phyloP scores from a whole-genome alignment of 805 yeast genomes.

The Starmerella floricola region DNA sequence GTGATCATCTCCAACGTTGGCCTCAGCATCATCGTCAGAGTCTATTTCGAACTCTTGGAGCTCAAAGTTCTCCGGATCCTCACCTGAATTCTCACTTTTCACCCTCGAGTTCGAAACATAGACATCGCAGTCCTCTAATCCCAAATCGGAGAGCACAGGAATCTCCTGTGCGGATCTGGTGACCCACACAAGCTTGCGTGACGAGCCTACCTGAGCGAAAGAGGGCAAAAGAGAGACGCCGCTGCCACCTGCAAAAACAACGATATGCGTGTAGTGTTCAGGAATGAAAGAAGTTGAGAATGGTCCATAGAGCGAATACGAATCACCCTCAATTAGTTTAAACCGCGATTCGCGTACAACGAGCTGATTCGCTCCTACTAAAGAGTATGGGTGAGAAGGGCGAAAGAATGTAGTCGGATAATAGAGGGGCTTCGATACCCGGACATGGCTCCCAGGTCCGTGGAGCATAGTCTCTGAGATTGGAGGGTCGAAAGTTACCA shows the following conservation, averaged over 20 bases:
- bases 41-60: constrained; percentile 11
- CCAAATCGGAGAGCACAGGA: constrained; percentile 7
- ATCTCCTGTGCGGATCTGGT: constrained; percentile 8
- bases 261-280: constrained; percentile 5
- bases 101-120: constrained; percentile 13
- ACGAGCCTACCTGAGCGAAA: neutral
- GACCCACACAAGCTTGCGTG: constrained; percentile 15
- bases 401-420: constrained; percentile 32
- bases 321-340: constrained; percentile 25
- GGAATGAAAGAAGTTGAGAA: constrained; percentile 25
- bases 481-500: constrained; percentile 34
- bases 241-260: constrained; percentile 23
- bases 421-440: constrained; percentile 24
- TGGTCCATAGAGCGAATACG: constrained; percentile 33
- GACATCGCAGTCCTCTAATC: constrained; percentile 16
- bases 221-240: constrained; percentile 21
- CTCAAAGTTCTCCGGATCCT: constrained; percentile 10
- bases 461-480: constrained; percentile 21
- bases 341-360: constrained; percentile 30
- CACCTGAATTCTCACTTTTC: neutral
- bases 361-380: constrained; percentile 37
- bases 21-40: constrained; percentile 6
- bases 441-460: constrained; percentile 39
- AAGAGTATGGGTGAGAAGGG: constrained; percentile 35
- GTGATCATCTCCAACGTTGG: constrained; percentile 7